Evolutionary conservation across 2,329 filamentous ascomycete species (phyloP), one percentile per base, ranked within the genome.

Genomic region (Geosmithia putterillii): DNA sequence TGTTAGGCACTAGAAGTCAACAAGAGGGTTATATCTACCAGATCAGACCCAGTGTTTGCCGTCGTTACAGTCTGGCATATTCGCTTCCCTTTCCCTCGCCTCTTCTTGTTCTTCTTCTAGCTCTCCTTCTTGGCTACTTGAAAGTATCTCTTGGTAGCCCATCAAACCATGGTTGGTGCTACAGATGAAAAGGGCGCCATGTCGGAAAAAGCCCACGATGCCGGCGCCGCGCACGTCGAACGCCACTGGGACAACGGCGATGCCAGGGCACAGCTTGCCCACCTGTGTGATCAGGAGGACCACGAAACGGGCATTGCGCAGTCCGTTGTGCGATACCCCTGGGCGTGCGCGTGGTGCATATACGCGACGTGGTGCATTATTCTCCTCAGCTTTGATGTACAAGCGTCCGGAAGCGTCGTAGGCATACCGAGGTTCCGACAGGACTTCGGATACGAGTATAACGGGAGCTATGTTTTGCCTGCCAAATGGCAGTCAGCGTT

Each of bases 401-500:
- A 66, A 46, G 65, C 64, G 18, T 51, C 58, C 4, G 63, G 63
- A 6, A 63, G 54, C 42, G 59, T 66, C 20, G 55, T 68, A 34
- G 58, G 63, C 19, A 64, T 70, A 14, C 66, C 66, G 3, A 46
- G 62, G 44, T 70, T 69, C 50, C 56, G 64, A 25, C 57, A 68
- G 45, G 65, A 69, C 48, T 69, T 70, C 50, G 66, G 65, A 0
- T 50, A 56, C 39, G 43, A 49, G 8, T 64, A 55, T 38, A 53
- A 58, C 1, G 60, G 54, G 1, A 52, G 52, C 44, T 68, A 62
- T 52, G 63, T 66, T 6, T 50, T 69, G 8, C 51, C 60, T 14
- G 59, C 63, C 3, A 57, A 61, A 12, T 70, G 66, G 67, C 65
- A 70, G 48, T 58, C 56, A 18, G 65, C 66, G 4, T 68, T 69